Conservation (phyloP, 345 rosid genomes). For the Punica granatum region DNA sequence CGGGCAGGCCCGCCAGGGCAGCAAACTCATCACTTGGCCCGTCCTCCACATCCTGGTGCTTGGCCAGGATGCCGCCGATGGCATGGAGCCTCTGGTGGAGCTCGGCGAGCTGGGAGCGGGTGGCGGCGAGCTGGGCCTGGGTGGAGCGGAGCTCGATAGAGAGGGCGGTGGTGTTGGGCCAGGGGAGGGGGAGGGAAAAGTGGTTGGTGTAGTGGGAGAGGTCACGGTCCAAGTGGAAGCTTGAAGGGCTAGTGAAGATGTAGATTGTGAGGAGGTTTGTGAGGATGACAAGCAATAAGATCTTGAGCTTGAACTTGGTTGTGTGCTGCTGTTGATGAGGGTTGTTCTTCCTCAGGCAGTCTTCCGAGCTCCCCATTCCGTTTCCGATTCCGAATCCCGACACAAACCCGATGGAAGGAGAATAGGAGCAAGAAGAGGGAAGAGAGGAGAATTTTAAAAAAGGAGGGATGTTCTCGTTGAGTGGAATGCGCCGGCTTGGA, state of each 20-base stretch:
- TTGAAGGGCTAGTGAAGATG: slow-evolving; percentile 21
- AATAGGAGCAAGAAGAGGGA: background rate
- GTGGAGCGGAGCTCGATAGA: slow-evolving; percentile 24
- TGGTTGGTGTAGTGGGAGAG: background rate
- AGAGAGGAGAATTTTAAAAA: background rate
- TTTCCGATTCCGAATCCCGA: background rate
- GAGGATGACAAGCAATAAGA: slow-evolving; percentile 22
- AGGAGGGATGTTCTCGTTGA: background rate
- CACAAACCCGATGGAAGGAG: background rate
- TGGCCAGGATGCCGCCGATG: background rate
- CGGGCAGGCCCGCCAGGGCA: slow-evolving; percentile 1
- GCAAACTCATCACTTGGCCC: background rate
- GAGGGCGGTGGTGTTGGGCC: slow-evolving; percentile 13
- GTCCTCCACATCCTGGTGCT: background rate
- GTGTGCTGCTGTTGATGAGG: slow-evolving; percentile 4
- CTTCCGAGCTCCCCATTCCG: slow-evolving; percentile 2
- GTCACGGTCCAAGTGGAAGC: background rate
- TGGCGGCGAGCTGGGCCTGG: slow-evolving; percentile 23
- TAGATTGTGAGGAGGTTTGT: slow-evolving; percentile 39
- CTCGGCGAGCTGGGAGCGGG: slow-evolving; percentile 19
- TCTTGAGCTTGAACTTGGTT: slow-evolving; percentile 26
- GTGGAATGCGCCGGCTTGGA: background rate
- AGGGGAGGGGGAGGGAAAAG: background rate
- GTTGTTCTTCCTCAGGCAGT: slow-evolving; percentile 15
- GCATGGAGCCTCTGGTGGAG: slow-evolving; percentile 30